Evolutionary conservation across 2,329 filamentous ascomycete genomes (phyloP), one percentile per base, ranked within the genome.

Genomic region (Knufia petricola): DNA sequence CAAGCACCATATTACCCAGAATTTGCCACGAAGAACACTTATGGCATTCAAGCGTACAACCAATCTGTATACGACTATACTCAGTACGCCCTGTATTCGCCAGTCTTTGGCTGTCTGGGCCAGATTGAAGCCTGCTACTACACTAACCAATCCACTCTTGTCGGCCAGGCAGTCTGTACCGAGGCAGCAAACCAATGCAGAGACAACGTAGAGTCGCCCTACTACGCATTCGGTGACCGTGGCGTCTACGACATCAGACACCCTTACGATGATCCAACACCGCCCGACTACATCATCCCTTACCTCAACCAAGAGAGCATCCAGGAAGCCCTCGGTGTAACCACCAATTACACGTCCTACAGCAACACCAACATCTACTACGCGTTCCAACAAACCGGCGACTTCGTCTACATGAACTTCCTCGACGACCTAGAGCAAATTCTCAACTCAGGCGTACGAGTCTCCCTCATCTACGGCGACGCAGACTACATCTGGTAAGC

Each of bases 381-480:
- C 54, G 69, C 68, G 32, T 75, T 77, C 66, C 70, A 75, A 46
- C 64, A 68, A 51, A 72, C 71, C 2, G 75, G 74, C 37, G 82
- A 85, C 62, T 79, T 78, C 54, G 75, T 81, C 45, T 82, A 80
- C 58, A 75, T 76, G 13, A 77, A 77, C 54, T 75, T 81, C 58
- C 68, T 82, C 30, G 64, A 72, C 52, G 70, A 78, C 48, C 69
- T 85, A 12, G 79, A 81, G 46, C 66, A 71, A 12, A 74, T 85
- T 19, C 69, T 85, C 46, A 70, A 76, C 17, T 68, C 69, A 2
- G 81, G 80, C 12, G 75, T 87, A 15, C 80, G 79, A 9, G 76
- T 92, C 13, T 82, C 82, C 4, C 67, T 92, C 51, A 75, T 88
- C 48, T 86, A 90, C 61, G 78, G 78, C 10, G 78, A 82, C 55